Base-by-base conservation (phyloP, 208 protist genomes). In the Crithidia mellificae region DNA sequence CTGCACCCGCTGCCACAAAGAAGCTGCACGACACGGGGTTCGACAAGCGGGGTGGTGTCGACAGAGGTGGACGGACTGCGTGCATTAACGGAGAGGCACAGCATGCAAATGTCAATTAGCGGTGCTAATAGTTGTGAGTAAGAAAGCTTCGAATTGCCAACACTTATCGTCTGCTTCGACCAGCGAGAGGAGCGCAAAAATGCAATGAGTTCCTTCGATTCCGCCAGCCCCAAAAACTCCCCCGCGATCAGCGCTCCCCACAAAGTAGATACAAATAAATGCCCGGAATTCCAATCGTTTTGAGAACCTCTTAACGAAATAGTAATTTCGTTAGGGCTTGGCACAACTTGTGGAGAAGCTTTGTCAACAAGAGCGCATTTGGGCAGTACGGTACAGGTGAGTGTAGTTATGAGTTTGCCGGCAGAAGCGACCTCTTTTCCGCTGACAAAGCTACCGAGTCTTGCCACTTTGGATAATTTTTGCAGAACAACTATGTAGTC, bases 221-320 rank as follows among this genome's bases (percentile, higher is more conserved):
- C 79, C 5, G 80, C 52, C 14, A 81, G 68, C 32, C 39, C 50
- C 32, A 86, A 57, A 56, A 72, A 74, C 39, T 90, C 75, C 1
- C 74, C 68, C n/a, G 82, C 44, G 39, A 89, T n/a, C 49, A 93
- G 47, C 22, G 77, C 81, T 32, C 78, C 83, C 87, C 87, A 92
- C 30, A 92, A 27, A 9, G 59, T 67, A 22, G 71, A n/a, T 11
- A 71, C 38, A 57, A 91, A 80, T 38, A 53, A 34, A 63, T 41
- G 22, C 2, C 63, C 70, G 14, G 70, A 69, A 22, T 39, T 38
- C 70, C 70, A 76, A 3, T 41, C 44, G n/a, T 25, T 63, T 8
- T 25, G 24, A 4, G 46, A 27, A 19, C 25, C 47, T 20, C 44
- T 8, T 25, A 66, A 61, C 29, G 34, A 1, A 53, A 76, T 65